Evolutionary conservation across 1,139 yeast species (phyloP).

Genomic region (Pichia sp.): DNA sequence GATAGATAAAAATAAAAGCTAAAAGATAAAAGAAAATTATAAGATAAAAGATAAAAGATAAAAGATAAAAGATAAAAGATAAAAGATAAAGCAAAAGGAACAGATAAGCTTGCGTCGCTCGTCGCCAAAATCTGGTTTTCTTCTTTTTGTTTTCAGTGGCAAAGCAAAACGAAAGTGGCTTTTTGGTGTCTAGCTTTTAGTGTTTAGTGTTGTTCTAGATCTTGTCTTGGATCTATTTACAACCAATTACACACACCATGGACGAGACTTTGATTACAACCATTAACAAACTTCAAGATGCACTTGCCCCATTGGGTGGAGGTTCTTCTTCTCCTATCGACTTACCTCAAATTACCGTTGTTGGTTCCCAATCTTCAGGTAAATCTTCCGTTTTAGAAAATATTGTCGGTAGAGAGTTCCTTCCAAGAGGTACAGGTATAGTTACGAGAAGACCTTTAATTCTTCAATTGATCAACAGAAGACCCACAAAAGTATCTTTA

Average conservation of each 20-base stretch:
- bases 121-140: not conserved
- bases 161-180: not conserved
- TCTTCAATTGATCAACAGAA: slow-evolving; percentile 58
- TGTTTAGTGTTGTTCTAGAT: no score
- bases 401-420: slow-evolving; percentile 86
- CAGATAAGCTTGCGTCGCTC: not conserved
- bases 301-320: slow-evolving; percentile 88
- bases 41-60: no score
- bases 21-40: no score
- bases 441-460: slow-evolving; percentile 90
- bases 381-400: slow-evolving; percentile 88
- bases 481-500: slow-evolving; percentile 33
- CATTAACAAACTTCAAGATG: slow-evolving; percentile 89
- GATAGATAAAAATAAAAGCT: no score
- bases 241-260: slow-evolving; percentile 38
- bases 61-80: not conserved
- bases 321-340: slow-evolving; percentile 82
- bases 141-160: not conserved
- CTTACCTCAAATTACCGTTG: slow-evolving; percentile 93
- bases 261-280: slow-evolving; percentile 87
- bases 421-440: slow-evolving; percentile 92
- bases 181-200: no score
- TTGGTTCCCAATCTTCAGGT: slow-evolving; percentile 93
- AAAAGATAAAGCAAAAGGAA: no score
- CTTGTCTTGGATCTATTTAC: not conserved